Percentiles rank a stretch among this genome's conserved stretches.
Evolutionary conservation across 371 early-diverging fungal species (phyloP).

Genomic region (Basidiobolus heterosporus): DNA sequence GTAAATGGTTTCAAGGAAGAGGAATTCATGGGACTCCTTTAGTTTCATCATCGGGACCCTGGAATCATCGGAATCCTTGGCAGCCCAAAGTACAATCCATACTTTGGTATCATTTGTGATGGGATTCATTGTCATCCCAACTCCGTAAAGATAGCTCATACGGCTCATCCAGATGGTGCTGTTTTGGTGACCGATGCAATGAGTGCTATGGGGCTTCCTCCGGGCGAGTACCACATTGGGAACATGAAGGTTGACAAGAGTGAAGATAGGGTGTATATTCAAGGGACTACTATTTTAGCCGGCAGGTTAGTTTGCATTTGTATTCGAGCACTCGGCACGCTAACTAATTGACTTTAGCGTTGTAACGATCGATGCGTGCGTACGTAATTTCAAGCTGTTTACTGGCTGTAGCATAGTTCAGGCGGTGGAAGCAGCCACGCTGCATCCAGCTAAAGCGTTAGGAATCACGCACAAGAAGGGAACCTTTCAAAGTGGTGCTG

Average conservation of each 20-base stretch:
- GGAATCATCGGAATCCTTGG: slow-evolving; percentile 60
- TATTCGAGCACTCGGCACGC: no score
- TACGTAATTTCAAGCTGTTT: slow-evolving; percentile 62
- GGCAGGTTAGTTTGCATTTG: slow-evolving; percentile 25
- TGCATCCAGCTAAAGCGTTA: slow-evolving; percentile 62
- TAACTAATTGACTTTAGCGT: slow-evolving; percentile 20
- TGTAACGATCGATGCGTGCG: slow-evolving; percentile 51
- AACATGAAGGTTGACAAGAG: slow-evolving; percentile 33
- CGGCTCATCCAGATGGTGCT: slow-evolving; percentile 53
- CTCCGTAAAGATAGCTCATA: slow-evolving; percentile 60
- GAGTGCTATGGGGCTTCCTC: slow-evolving; percentile 54
- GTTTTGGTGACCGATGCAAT: slow-evolving; percentile 65
- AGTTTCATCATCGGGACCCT: slow-evolving; percentile 69
- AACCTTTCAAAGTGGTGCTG: slow-evolving; percentile 51
- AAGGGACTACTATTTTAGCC: slow-evolving; percentile 63
- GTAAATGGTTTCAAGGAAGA: background rate
- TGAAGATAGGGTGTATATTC: slow-evolving; percentile 54
- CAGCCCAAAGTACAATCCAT: slow-evolving; percentile 32
- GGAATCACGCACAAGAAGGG: slow-evolving; percentile 60
- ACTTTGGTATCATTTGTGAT: slow-evolving; percentile 64
- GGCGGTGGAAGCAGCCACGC: slow-evolving; percentile 69
- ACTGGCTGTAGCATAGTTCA: slow-evolving; percentile 63
- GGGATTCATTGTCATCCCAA: slow-evolving; percentile 68
- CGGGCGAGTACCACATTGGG: slow-evolving; percentile 61
- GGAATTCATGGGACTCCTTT: background rate